Base-by-base conservation (phyloP, 1,139 yeast species). In the Cylindricascospora bacillispora region DNA sequence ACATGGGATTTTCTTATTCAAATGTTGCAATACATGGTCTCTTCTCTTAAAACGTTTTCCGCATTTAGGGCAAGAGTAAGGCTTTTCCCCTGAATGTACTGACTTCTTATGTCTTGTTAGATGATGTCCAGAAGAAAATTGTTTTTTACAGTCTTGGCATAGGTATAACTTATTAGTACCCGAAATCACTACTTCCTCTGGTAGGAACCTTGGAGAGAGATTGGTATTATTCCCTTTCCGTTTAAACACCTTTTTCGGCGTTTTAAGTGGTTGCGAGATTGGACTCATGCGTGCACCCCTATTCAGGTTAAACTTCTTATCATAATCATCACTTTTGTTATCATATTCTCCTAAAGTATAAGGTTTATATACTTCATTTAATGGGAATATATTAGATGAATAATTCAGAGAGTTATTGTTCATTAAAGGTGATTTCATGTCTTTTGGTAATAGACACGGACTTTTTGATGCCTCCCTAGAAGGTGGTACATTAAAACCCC, bases 1-100 rank as follows among this genome's bases (percentile, higher is more conserved):
- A 30, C 54, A 49, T 6, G 54, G 51, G 16, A 45, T 42, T 27
- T 50, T 50, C 24, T 49, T 50, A 26, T 49, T 47, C 28, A 50
- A 36, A 35, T 50, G 56, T 27, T 50, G 56, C 26, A 47, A 33
- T 11, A 49, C 56, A 41, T 50, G 56, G 33, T 50, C 56, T 20
- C 51, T 40, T 38, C 56, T 48, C 28, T 50, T 50, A 26, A 50
- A 50, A 21, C 40, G 44, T 29, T 50, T 50, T 4, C 49, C 52
- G 33, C 56, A 50, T 24, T 44, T 44, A 6, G 54, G 52, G 32
- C 56, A 50, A 9, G 52, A 42, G 30, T 45, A 46, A 2, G 54
- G 52, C 30, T 49, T 50, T 25, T 45, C 49, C 14, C 45, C 48
- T 3, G 52, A 45, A 33, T 50, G 56, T 22, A 50, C 56, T 5